Conservation (phyloP, 257 asterid species). For the Parsonsia alboflavescens region DNA sequence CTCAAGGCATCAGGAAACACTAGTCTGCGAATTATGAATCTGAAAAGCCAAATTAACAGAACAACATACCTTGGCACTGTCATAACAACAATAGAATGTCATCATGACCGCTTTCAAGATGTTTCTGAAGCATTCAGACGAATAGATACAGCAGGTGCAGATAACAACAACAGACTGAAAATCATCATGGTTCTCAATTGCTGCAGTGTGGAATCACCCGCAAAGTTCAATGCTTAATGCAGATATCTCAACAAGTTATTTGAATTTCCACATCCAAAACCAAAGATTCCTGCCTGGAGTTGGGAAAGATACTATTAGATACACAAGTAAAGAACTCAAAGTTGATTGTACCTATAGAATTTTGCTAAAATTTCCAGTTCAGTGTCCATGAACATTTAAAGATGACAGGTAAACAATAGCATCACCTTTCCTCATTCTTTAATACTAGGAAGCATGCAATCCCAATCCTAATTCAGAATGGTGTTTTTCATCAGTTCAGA, state of each 20-base stretch:
- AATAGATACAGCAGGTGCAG: neutral
- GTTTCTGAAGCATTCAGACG: neutral
- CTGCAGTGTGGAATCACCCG: neutral
- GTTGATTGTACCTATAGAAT: neutral
- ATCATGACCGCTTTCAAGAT: neutral
- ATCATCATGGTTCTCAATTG: neutral
- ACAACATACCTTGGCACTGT: neutral
- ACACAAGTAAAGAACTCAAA: neutral
- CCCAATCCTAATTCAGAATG: neutral
- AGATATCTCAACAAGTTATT: neutral
- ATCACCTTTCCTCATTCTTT: neutral
- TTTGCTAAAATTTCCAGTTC: neutral
- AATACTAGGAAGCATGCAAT: neutral
- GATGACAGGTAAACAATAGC: neutral
- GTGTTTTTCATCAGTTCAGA: neutral
- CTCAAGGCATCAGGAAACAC: neutral
- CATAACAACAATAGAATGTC: neutral
- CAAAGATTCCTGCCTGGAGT: neutral
- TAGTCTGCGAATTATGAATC: neutral
- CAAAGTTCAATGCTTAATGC: neutral
- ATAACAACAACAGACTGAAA: neutral
- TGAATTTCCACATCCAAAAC: neutral
- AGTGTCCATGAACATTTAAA: neutral
- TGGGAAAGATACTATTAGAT: neutral
- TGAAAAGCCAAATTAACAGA: neutral